A percentile compares a stretch with the other conserved stretches of the same genome.
phyloP scores from a whole-genome alignment of 495 filamentous ascomycete genomes.

The Cryomyces minteri region DNA sequence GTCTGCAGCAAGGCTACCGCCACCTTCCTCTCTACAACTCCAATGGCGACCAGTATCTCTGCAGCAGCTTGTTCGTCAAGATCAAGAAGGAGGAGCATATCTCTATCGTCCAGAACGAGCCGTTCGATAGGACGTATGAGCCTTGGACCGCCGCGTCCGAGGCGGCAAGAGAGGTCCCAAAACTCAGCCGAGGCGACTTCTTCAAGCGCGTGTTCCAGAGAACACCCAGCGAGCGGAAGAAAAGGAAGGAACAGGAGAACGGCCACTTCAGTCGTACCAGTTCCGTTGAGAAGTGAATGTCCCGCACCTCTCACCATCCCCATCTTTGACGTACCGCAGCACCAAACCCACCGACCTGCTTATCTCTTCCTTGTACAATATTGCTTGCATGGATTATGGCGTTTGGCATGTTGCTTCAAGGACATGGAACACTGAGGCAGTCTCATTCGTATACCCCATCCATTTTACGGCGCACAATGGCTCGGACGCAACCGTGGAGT shows the following conservation, averaged over 20 bases:
- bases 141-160: background rate
- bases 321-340: no score
- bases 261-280: background rate
- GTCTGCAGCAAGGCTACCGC: slow-evolving; percentile 84
- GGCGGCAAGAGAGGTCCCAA: background rate
- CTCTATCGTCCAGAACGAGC: slow-evolving; percentile 18
- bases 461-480: no score
- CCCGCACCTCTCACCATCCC: no score
- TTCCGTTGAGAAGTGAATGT: background rate
- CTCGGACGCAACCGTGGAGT: no score
- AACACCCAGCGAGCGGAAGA: slow-evolving; percentile 9
- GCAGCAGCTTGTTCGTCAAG: slow-evolving; percentile 84
- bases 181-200: slow-evolving; percentile 4
- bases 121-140: background rate
- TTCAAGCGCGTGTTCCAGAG: slow-evolving; percentile 6
- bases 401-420: no score
- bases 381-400: no score
- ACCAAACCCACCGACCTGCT: no score
- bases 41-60: slow-evolving; percentile 78
- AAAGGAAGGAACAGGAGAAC: slow-evolving; percentile 3
- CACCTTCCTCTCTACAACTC: slow-evolving; percentile 84
- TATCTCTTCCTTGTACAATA: no score
- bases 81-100: slow-evolving; percentile 48
- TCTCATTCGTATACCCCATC: no score
- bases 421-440: no score